These are phyloP conservation scores for Chaetomium cochliodes DNA, from an alignment of 495 filamentous ascomycete species.

Conservation along the genomic window DNA sequence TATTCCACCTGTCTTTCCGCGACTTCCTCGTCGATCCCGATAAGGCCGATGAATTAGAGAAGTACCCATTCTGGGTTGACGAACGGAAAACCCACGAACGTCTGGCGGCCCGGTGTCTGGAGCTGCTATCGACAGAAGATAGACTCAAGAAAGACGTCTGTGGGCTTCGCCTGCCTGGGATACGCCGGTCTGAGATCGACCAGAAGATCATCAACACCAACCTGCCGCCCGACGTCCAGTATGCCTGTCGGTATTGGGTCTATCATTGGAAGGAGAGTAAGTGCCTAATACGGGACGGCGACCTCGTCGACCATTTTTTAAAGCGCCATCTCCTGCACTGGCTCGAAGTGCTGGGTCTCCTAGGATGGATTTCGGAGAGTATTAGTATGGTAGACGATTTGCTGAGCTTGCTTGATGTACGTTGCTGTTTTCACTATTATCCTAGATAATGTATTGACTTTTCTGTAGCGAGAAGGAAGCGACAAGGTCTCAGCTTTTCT, in stretches of 20 bases:
- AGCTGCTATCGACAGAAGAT: neutral
- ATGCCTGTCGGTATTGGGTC: slow-evolving; percentile 49
- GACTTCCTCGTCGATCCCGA: slow-evolving; percentile 3
- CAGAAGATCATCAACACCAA: slow-evolving; percentile 1
- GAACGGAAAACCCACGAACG: slow-evolving; percentile 9
- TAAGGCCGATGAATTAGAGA: neutral
- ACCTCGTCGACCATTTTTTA: slow-evolving; percentile 40
- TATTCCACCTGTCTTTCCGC: neutral
- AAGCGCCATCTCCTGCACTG: slow-evolving; percentile 45
- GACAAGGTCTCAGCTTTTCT: slow-evolving; percentile 21
- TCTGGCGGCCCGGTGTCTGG: slow-evolving; percentile 35
- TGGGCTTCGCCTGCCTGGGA: neutral
- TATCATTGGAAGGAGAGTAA: slow-evolving; percentile 44
- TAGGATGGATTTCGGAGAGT: slow-evolving; percentile 37
- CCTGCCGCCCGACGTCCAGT: slow-evolving; percentile 20
- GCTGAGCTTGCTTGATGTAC: slow-evolving; percentile 23
- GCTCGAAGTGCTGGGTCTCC: slow-evolving; percentile 34
- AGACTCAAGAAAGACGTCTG: neutral
- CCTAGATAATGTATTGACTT: neutral
- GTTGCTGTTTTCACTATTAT: neutral
- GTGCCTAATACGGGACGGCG: slow-evolving; percentile 25
- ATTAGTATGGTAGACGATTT: slow-evolving; percentile 28
- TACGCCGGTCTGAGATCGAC: neutral
- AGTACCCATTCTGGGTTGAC: slow-evolving; percentile 6
- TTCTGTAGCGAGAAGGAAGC: too few relatives aligned